A percentile compares a stretch with the other conserved stretches of the same genome.
Evolutionary conservation across 495 filamentous ascomycete genomes (phyloP).

Genomic region (Hyaloscypha bicolor): DNA sequence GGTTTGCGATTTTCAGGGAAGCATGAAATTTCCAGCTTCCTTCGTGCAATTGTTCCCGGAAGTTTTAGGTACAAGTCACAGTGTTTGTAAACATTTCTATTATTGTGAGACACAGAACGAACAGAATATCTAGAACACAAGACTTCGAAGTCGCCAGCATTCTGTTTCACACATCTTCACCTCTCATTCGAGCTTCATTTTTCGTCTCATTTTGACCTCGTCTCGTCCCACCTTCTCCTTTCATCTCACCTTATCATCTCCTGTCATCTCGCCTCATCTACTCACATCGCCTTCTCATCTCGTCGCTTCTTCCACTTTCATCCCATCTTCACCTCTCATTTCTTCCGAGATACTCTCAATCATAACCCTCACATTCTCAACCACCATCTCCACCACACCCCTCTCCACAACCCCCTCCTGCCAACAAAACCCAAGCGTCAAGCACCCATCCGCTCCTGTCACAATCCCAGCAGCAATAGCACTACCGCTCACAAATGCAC

Average conservation of each 20-base stretch:
- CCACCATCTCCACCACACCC: slow-evolving; percentile 6
- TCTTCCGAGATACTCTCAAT: background rate
- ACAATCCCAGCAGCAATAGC: slow-evolving; percentile 25
- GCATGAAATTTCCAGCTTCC: background rate
- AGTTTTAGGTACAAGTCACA: background rate
- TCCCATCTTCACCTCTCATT: background rate
- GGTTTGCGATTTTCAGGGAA: slow-evolving; percentile 1
- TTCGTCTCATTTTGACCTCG: too few species aligned
- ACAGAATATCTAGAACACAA: background rate
- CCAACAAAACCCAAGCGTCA: slow-evolving; percentile 18
- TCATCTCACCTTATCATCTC: too few species aligned
- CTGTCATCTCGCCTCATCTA: too few species aligned
- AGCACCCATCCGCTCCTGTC: slow-evolving; percentile 21
- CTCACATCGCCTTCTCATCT: too few species aligned
- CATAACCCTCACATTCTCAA: background rate
- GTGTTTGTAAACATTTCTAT: background rate
- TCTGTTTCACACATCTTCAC: background rate
- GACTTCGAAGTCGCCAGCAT: background rate
- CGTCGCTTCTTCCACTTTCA: background rate
- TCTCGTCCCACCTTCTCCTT: too few species aligned
- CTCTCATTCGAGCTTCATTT: background rate
- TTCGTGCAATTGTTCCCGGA: background rate
- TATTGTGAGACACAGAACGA: background rate
- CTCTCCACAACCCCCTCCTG: slow-evolving; percentile 16
- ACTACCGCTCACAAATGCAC: slow-evolving; percentile 23